Evolutionary conservation across 2,329 filamentous ascomycete genomes (phyloP).

Genomic region (Chaetothyriales sp.): DNA sequence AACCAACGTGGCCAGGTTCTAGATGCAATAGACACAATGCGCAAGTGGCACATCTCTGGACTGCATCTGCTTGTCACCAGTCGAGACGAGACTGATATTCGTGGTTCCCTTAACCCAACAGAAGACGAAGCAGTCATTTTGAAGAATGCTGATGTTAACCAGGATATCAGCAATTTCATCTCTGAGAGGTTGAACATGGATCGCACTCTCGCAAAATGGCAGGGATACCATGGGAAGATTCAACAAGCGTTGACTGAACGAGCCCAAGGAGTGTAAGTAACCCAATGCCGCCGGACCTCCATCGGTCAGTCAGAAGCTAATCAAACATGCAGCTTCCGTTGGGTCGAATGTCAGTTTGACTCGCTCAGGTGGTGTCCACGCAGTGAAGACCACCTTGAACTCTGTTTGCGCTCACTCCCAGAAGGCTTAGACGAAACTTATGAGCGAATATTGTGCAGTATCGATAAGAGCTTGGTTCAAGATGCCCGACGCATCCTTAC

Average conservation of each 20-base stretch:
- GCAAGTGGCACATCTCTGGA: constrained; percentile 10
- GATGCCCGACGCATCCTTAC: constrained; percentile 18
- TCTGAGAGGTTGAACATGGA: constrained; percentile 9
- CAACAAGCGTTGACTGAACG: constrained; percentile 3
- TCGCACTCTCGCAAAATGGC: constrained; percentile 8
- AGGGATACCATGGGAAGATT: constrained; percentile 2
- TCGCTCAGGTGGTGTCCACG: constrained; percentile 11
- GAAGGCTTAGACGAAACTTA: constrained; percentile 20
- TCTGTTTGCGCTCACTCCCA: constrained; percentile 17
- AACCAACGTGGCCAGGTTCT: constrained; percentile 4
- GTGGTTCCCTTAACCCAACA: constrained; percentile 7
- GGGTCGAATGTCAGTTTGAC: constrained; percentile 18
- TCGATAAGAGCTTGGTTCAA: constrained; percentile 7
- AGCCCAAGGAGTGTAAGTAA: constrained; percentile 8
- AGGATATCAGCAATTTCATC: constrained; percentile 17
- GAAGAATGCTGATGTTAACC: constrained; percentile 10
- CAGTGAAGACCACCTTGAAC: constrained; percentile 12
- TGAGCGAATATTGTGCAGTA: constrained; percentile 19
- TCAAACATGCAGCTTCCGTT: constrained; percentile 17
- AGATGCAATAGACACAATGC: constrained; percentile 7
- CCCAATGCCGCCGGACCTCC: neutral
- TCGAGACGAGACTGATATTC: constrained; percentile 14
- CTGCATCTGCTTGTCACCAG: constrained; percentile 19
- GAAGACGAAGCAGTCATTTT: constrained; percentile 8
- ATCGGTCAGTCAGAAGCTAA: neutral